These are phyloP conservation scores for Domatiomyces catenatus DNA, from an alignment of 2,329 filamentous ascomycete species.

Conservation along the genomic window DNA sequence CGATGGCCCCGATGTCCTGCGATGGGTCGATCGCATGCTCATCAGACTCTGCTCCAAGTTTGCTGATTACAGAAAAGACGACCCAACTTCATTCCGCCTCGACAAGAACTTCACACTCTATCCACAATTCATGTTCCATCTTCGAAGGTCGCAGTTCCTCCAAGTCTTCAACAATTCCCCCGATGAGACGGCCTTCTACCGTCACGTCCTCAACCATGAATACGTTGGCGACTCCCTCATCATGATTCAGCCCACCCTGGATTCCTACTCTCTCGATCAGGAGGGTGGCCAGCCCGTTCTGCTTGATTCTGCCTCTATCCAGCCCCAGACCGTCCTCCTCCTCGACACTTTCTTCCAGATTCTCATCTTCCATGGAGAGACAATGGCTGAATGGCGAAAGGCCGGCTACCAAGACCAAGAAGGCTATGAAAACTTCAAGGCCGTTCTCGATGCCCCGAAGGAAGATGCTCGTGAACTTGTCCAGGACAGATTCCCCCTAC, in stretches of 20 bases:
- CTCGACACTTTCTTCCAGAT: conserved; percentile 99
- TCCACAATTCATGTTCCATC: conserved; percentile 99
- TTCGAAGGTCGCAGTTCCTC: conserved; percentile 89
- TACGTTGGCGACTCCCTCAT: conserved; percentile 92
- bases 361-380: conserved; percentile 96
- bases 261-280: conserved; percentile 93
- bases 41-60: conserved; percentile 93
- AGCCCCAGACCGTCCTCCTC: conserved; percentile 80
- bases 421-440: conserved; percentile 90
- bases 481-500: conserved; percentile 91
- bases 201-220: conserved; percentile 92
- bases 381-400: conserved; percentile 94
- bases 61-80: conserved; percentile 94
- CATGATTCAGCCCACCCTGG: conserved; percentile 97
- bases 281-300: conserved; percentile 87
- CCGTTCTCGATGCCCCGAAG: conserved; percentile 79
- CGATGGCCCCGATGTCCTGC: conserved; percentile 90
- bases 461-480: conserved; percentile 96
- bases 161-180: conserved; percentile 99
- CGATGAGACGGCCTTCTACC: conserved; percentile 97
- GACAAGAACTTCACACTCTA: conserved; percentile 99
- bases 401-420: conserved; percentile 96
- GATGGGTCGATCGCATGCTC: conserved; percentile 98
- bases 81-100: conserved; percentile 86
- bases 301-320: conserved; percentile 89